These are phyloP conservation scores for Sonneratia alba DNA, from an alignment of 345 rosid species.

Conservation along the genomic window DNA sequence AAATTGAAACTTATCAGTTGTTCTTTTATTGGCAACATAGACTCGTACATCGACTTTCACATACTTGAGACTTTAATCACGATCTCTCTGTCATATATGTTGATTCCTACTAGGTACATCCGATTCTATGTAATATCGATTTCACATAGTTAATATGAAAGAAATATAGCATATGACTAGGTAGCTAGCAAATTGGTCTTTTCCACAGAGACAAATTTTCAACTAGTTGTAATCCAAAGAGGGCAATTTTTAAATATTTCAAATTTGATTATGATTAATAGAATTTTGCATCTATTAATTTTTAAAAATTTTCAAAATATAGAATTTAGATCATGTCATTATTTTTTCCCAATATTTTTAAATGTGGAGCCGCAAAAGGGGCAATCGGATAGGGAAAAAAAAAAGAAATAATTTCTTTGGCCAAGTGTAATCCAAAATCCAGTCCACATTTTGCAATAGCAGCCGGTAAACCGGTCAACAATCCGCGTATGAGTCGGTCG, in stretches of 20 bases:
- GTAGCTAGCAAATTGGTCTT: background rate
- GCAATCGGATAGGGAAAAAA: background rate
- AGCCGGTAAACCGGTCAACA: conserved; percentile 36
- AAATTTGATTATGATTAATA: too few relatives aligned
- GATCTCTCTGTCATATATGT: background rate
- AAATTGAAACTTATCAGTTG: too few relatives aligned
- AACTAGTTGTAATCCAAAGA: background rate
- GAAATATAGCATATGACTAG: background rate
- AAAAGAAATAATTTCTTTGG: conserved; percentile 8
- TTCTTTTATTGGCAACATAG: too few relatives aligned
- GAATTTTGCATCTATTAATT: too few relatives aligned
- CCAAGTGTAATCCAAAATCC: conserved; percentile 26
- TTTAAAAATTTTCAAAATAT: too few relatives aligned
- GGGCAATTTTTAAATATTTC: too few relatives aligned
- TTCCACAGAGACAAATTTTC: background rate
- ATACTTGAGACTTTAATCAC: background rate
- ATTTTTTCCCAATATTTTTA: background rate
- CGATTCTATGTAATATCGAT: background rate
- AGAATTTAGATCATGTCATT: too few relatives aligned
- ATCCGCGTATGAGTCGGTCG: conserved; percentile 26
- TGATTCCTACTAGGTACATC: too few relatives aligned
- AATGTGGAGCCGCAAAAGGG: conserved; percentile 1
- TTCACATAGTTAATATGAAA: background rate
- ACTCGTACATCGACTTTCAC: too few relatives aligned
- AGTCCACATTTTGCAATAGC: conserved; percentile 7